These are phyloP conservation scores for Chaetomium strumarium DNA, from an alignment of 2,329 filamentous ascomycete genomes.

Conservation along the genomic window DNA sequence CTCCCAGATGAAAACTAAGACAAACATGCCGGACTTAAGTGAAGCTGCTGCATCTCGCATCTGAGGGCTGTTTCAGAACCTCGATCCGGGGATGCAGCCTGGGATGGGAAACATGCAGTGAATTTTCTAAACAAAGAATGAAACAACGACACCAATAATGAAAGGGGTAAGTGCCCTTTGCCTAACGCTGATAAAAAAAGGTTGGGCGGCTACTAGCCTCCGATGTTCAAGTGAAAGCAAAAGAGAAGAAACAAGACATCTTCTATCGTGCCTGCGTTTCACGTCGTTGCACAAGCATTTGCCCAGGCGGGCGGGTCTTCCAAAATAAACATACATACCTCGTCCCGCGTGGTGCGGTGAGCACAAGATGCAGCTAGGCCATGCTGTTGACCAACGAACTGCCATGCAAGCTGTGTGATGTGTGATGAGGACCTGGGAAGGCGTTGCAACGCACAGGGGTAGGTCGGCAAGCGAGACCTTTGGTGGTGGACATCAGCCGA, in stretches of 20 bases:
- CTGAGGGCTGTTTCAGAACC: conserved; percentile 5
- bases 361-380: neutral
- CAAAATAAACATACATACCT: conserved; percentile 5
- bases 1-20: neutral
- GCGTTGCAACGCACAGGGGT: conserved; percentile 2
- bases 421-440: conserved; percentile 9
- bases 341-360: neutral
- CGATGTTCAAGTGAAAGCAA: neutral
- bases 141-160: conserved; percentile 7
- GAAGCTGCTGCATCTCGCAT: conserved; percentile 1
- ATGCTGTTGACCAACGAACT: neutral
- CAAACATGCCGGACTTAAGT: conserved; percentile 7
- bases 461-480: conserved; percentile 13
- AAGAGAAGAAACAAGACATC: conserved; percentile 6
- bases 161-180: neutral
- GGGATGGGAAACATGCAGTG: neutral
- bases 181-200: conserved; percentile 15
- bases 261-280: conserved; percentile 4
- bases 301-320: conserved; percentile 1
- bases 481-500: conserved; percentile 8
- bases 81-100: conserved; percentile 2
- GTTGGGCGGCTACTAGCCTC: conserved; percentile 15
- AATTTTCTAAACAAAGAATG: conserved; percentile 13
- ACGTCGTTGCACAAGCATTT: neutral
- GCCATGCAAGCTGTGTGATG: conserved; percentile 10